Conservation (phyloP, 78 protist genomes). For the Dictyostelium capitatum region DNA sequence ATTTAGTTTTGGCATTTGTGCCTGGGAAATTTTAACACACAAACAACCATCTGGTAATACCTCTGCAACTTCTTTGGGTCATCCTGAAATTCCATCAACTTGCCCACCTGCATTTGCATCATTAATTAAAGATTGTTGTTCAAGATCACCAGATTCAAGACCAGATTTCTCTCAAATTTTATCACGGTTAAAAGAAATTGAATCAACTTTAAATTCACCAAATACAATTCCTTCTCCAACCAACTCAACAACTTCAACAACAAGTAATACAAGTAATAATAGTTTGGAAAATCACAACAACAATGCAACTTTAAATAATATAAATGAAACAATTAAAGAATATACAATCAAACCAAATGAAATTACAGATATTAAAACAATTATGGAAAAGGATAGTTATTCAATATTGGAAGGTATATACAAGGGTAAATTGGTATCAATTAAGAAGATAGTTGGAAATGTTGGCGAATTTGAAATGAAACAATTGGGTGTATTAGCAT, state of each 20-base stretch:
- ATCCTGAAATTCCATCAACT: conserved; percentile 43
- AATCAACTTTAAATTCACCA: background rate
- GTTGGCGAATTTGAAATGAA: conserved; percentile 36
- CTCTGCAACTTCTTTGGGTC: background rate
- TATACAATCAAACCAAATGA: conserved; percentile 22
- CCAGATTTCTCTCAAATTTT: conserved; percentile 61
- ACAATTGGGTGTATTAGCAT: conserved; percentile 39
- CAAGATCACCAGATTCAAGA: conserved; percentile 54
- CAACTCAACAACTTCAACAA: background rate
- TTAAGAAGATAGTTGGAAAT: background rate
- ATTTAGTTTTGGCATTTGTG: conserved; percentile 68
- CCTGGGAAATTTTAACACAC: conserved; percentile 72
- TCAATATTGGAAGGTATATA: conserved; percentile 24
- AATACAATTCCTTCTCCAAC: background rate
- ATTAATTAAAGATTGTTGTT: conserved; percentile 58
- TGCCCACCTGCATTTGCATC: conserved; percentile 48
- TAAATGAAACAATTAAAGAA: background rate
- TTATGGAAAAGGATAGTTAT: background rate
- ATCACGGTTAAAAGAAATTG: background rate
- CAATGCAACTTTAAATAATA: background rate
- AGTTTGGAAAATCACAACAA: background rate
- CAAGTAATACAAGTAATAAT: background rate
- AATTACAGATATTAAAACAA: conserved; percentile 8
- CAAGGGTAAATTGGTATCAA: conserved; percentile 12
- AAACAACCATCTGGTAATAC: conserved; percentile 51